Conservation (phyloP, 2,329 filamentous ascomycete genomes). For the Aaosphaeria pasadenensis region DNA sequence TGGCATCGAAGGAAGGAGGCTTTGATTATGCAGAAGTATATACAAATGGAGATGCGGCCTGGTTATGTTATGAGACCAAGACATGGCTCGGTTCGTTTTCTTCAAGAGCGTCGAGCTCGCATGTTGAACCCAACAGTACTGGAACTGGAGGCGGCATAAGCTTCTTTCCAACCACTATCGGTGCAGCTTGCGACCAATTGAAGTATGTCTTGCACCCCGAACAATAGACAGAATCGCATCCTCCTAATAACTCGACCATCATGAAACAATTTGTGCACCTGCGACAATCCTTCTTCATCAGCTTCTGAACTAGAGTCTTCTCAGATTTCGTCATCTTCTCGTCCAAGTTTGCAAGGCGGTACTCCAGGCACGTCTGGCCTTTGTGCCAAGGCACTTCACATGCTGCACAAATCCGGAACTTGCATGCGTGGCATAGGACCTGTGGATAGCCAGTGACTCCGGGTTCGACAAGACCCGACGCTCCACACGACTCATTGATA, state of each 20-base stretch:
- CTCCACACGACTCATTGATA: slow-evolving; percentile 9
- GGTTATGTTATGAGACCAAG: too few relatives aligned
- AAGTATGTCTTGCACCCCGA: slow-evolving; percentile 8
- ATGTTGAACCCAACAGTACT: too few relatives aligned
- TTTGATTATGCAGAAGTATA: too few relatives aligned
- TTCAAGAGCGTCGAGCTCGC: too few relatives aligned
- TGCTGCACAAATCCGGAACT: slow-evolving; percentile 14
- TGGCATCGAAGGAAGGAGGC: not conserved
- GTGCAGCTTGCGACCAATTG: not conserved
- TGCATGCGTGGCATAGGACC: slow-evolving; percentile 16
- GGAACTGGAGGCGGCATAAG: not conserved
- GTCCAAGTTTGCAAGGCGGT: slow-evolving; percentile 11
- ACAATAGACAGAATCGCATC: slow-evolving; percentile 24
- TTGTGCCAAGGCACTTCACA: slow-evolving; percentile 24
- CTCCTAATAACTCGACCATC: slow-evolving; percentile 28
- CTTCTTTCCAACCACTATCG: not conserved
- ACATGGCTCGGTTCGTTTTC: too few relatives aligned
- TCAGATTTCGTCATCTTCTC: slow-evolving; percentile 19
- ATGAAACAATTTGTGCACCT: slow-evolving; percentile 29
- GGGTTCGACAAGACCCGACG: slow-evolving; percentile 13
- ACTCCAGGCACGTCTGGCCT: slow-evolving; percentile 20
- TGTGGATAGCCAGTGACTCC: slow-evolving; percentile 21
- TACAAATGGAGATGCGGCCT: too few relatives aligned
- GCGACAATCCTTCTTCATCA: slow-evolving; percentile 22
- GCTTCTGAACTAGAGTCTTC: slow-evolving; percentile 16